Evolutionary conservation across 768 basidiomycete species (phyloP).

Genomic region (Suillus lakei): DNA sequence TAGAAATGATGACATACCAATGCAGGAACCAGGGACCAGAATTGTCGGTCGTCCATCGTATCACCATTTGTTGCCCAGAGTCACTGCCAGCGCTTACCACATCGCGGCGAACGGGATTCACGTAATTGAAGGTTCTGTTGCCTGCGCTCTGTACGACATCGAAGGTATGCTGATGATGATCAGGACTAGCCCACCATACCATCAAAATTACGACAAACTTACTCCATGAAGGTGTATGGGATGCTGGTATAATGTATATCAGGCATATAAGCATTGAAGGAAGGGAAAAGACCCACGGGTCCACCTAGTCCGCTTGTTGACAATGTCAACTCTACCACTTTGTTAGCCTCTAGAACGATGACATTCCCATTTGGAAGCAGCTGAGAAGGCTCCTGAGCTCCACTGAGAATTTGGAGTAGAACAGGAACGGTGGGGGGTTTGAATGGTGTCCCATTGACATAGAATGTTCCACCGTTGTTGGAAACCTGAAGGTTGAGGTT

Average conservation of each 20-base stretch:
- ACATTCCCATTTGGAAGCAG: slow-evolving; percentile 32
- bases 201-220: slow-evolving; percentile 12
- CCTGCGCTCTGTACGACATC: slow-evolving; percentile 50
- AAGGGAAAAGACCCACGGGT: not conserved
- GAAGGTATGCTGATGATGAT: slow-evolving; percentile 43
- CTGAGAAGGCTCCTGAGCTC: slow-evolving; percentile 35
- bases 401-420: slow-evolving; percentile 49
- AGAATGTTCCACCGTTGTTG: slow-evolving; percentile 13
- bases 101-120: slow-evolving; percentile 59
- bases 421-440: slow-evolving; percentile 44
- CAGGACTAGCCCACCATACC: not conserved
- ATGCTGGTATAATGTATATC: slow-evolving; percentile 30
- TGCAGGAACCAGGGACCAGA: slow-evolving; percentile 47
- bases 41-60: slow-evolving; percentile 58
- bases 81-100: slow-evolving; percentile 40
- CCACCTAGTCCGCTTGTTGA: slow-evolving; percentile 15
- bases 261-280: not conserved
- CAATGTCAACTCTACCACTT: slow-evolving; percentile 28
- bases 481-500: slow-evolving; percentile 29
- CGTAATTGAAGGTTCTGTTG: slow-evolving; percentile 42
- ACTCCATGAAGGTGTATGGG: slow-evolving; percentile 52
- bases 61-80: slow-evolving; percentile 33
- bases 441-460: slow-evolving; percentile 18
- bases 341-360: slow-evolving; percentile 25
- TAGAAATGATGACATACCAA: slow-evolving; percentile 14